Base-by-base conservation (phyloP, 164 flowering plant genomes). In the Kalanchoe fedtschenkoi region DNA sequence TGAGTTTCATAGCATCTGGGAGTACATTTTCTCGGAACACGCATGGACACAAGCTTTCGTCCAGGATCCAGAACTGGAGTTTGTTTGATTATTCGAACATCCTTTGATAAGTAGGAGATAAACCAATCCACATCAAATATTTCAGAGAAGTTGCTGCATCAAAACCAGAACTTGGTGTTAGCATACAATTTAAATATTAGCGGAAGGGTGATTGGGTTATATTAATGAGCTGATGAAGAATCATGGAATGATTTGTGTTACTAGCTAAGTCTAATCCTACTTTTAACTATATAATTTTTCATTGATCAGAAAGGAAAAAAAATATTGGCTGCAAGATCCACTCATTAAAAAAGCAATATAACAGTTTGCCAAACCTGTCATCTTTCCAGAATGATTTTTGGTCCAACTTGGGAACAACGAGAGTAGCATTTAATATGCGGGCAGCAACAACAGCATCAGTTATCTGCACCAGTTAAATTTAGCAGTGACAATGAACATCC, bases 401-500 rank as follows among this genome's bases (percentile, higher is more conserved):
- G 62, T 86, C 91, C 55, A 86, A 71, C 71, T 74, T 74, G 16
- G 91, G 91, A 68, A 86, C 75, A 38, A 86, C 80, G 22, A 85
- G 82, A 57, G 86, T 85, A 5, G 86, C 88, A 69, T 85, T 83
- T 72, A 83, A 65, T 56, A 86, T 82, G 55, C 70, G 75, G 32
- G 91, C 88, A 44, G 84, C 87, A 69, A 82, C 91, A 62, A 86
- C 91, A 64, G 82, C 82, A 74, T 86, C 91, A 43, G 75, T 80
- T 65, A 86, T 83, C 91, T 86, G 81, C 68, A 65, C 22, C 60
- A 61, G 37, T 59, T 37, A 53, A 15, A 34, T 8, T 47, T 17
- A 51, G 54, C 59, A 42, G 35, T 26, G 8, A 24, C 35, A 38
- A 35, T 26, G 11, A 43, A 30, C 38, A 58, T 32, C 33, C 61